Base-by-base conservation (phyloP, 2,329 filamentous ascomycete species). In the Colletotrichum endophyticum region DNA sequence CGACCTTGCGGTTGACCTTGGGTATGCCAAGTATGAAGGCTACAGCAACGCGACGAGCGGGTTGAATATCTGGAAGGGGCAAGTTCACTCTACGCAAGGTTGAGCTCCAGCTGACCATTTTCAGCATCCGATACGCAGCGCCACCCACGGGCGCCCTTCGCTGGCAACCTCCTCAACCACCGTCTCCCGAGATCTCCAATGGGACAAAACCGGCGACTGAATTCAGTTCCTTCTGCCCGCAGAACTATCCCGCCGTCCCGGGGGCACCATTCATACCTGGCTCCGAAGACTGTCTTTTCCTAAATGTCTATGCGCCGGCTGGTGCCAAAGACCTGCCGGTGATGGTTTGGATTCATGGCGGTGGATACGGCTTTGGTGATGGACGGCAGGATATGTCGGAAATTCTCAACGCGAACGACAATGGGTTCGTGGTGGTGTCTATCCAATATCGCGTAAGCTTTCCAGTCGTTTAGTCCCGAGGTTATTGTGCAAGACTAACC, bases 321-420 rank as follows among this genome's bases (percentile, higher is more conserved):
- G 76, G 80, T 8, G 81, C 88, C 15, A 83, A 85, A 62, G 80
- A 84, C 4, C 84, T 86, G 44, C 83, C 87, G 1, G 87, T 89
- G 2, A 75, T 88, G 9, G 86, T 88, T 3, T 89, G 87, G 87
- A 85, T 89, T 28, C 86, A 88, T 78, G 88, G 88, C 19, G 87
- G 87, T 15, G 87, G 86, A 12, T 88, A 87, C 70, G 70, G 77
- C 16, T 72, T 66, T 27, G 79, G 79, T 6, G 36, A 75, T 27
- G 79, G 79, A 5, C 67, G 64, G 16, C 80, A 80, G 12, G 78
- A 81, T 57, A 79, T 75, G 72, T 77, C 79, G 13, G 72, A 62
- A 16, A 81, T 82, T 0, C 78, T 68, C 16, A 86, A 81, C 36
- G 74, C 62, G 4, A 80, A 78, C 56, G 79, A 81, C 12, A 77